Evolutionary conservation across 2,329 filamentous ascomycete species (phyloP), one percentile per base, ranked within the genome.

Genomic region (Fusarium metavorans): DNA sequence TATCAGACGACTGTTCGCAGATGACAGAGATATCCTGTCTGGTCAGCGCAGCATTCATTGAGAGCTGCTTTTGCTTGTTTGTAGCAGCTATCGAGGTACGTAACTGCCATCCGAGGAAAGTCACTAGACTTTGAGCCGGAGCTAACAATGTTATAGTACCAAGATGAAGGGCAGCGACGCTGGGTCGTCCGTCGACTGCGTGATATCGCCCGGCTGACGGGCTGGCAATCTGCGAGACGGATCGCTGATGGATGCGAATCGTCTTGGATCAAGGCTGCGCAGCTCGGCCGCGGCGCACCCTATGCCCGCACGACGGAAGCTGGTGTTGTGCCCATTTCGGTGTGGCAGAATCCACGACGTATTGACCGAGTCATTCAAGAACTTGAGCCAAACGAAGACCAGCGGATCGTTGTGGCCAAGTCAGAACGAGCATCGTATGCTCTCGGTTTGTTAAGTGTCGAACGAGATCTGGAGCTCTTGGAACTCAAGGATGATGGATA

Each of bases 211-310:
- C 90, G 92, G 2, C 87, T 97, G 9, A 98, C 95, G 0, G 97
- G 97, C 1, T 98, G 95, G 93, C 93, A 95, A 77, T 95, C 93
- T 2, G 93, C 95, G 2, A 89, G 91, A 37, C 91, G 95, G 45
- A 96, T 98, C 72, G 94, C 94, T 0, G 88, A 90, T 58, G 95
- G 95, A 1, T 97, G 95, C 81, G 95, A 98, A 82, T 92, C 91
- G 4, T 89, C 91, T 0, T 99, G 97, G 97, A 88, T 90, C 68
- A 94, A 92, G 79, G 92, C 93, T 1, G 93, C 90, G 5, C 89
- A 92, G 71, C 86, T 93, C 76, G 94, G 94, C 0, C 88, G 91
- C 54, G 96, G 95, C 0, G 95, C 95, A 5, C 91, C 91, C 1
- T 98, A 97, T 80, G 82, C 85, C 60, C 85, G 89, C 30, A 65